Conservation (phyloP, 2,329 filamentous ascomycete species). For the Cryoendolithus antarcticus region DNA sequence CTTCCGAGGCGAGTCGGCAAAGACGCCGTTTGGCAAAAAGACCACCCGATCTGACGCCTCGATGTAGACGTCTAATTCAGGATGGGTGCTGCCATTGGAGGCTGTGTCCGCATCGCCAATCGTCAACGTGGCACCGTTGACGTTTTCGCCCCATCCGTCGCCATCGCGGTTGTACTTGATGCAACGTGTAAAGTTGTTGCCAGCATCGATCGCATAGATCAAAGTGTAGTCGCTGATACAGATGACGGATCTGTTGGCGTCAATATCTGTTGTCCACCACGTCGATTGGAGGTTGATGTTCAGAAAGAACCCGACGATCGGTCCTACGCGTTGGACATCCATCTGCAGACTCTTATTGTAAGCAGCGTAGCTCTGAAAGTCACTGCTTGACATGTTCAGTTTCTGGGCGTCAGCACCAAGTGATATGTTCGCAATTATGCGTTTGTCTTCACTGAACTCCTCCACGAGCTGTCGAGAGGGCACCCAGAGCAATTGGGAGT, state of each 20-base stretch:
- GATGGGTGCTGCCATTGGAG: not conserved
- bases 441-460: slow-evolving; percentile 7
- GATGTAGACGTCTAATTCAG: slow-evolving; percentile 6
- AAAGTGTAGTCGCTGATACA: slow-evolving; percentile 8
- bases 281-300: not conserved
- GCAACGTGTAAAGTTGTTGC: not conserved
- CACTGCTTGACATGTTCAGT: not conserved
- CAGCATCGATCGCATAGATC: not conserved
- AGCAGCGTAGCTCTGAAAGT: slow-evolving; percentile 1
- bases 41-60: slow-evolving; percentile 3
- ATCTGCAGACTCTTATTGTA: slow-evolving; percentile 10
- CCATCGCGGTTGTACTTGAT: no score
- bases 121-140: no score
- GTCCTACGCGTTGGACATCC: slow-evolving; percentile 8
- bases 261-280: slow-evolving; percentile 6
- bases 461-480: slow-evolving; percentile 14
- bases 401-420: not conserved
- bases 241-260: slow-evolving; percentile 1
- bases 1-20: no score
- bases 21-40: no score
- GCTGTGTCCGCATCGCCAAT: no score
- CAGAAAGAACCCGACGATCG: slow-evolving; percentile 7
- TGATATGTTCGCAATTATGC: slow-evolving; percentile 1
- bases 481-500: slow-evolving; percentile 7
- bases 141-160: no score